These are phyloP conservation scores for Herpotrichia juniperi DNA, from an alignment of 2,329 filamentous ascomycete genomes.

Conservation along the genomic window DNA sequence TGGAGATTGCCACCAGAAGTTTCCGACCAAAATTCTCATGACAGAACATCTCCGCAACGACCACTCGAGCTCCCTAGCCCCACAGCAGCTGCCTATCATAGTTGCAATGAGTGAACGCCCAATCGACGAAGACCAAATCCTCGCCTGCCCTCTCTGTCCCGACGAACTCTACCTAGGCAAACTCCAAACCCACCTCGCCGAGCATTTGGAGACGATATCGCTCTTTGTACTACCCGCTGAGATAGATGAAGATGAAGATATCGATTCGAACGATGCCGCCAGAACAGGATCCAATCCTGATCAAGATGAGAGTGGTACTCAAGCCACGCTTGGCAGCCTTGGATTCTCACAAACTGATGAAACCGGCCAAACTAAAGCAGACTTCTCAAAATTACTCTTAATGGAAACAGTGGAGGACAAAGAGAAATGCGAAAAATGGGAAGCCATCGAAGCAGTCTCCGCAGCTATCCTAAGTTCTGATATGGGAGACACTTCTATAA, in stretches of 20 bases:
- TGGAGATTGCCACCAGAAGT: conserved; percentile 1
- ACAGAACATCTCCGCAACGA: neutral
- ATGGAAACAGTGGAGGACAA: no score
- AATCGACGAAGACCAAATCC: conserved; percentile 2
- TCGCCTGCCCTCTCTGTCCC: conserved; percentile 6
- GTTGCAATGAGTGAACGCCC: conserved; percentile 8
- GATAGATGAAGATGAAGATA: neutral
- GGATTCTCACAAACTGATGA: no score
- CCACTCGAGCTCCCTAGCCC: neutral
- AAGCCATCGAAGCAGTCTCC: no score
- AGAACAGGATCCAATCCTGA: neutral
- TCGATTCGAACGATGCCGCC: neutral
- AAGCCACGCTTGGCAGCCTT: no score
- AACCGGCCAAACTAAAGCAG: no score
- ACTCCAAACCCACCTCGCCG: conserved; percentile 3
- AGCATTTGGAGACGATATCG: conserved; percentile 8
- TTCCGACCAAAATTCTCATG: neutral
- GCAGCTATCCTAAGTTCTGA: no score
- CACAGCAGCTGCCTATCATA: conserved; percentile 3
- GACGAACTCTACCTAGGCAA: conserved; percentile 1
- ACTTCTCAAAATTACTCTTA: no score
- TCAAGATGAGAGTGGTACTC: no score
- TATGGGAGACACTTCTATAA: no score
- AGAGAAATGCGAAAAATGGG: no score
- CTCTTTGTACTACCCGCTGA: conserved; percentile 5